These are phyloP conservation scores for Aspergillus oerlinghausenensis DNA, from an alignment of 2,329 filamentous ascomycete species.

Conservation along the genomic window DNA sequence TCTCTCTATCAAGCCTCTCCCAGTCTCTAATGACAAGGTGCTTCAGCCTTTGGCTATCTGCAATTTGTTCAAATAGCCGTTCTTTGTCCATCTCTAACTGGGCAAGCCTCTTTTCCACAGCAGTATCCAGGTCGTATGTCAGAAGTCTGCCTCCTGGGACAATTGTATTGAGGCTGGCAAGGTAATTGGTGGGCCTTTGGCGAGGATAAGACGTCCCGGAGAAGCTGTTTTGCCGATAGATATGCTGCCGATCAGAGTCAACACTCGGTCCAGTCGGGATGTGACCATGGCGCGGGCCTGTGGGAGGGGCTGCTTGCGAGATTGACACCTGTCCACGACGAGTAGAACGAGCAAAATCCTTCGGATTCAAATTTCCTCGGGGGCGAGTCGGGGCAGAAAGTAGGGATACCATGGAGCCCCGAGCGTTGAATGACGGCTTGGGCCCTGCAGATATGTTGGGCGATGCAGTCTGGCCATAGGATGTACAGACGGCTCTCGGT, in stretches of 20 bases:
- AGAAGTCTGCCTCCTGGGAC: constrained; percentile 41
- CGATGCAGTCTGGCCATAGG: constrained; percentile 27
- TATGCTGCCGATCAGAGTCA: constrained; percentile 31
- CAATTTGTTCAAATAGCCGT: constrained; percentile 41
- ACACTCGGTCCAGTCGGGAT: constrained; percentile 20
- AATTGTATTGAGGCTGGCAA: constrained; percentile 36
- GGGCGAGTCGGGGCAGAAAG: constrained; percentile 46
- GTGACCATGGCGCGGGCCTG: constrained; percentile 34
- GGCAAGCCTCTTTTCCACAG: constrained; percentile 41
- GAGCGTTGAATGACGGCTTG: constrained; percentile 33
- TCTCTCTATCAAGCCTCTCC: constrained; percentile 46
- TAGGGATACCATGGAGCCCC: constrained; percentile 37
- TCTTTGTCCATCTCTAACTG: constrained; percentile 44
- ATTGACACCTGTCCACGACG: constrained; percentile 31
- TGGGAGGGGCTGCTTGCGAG: constrained; percentile 28
- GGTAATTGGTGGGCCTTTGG: constrained; percentile 37
- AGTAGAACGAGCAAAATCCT: constrained; percentile 32
- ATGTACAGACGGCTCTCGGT: constrained; percentile 25
- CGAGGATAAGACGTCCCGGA: constrained; percentile 34
- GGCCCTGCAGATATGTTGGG: constrained; percentile 36
- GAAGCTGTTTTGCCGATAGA: constrained; percentile 34
- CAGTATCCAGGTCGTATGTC: constrained; percentile 34
- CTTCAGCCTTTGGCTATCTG: constrained; percentile 42
- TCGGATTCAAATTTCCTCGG: constrained; percentile 35
- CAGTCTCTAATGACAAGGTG: constrained; percentile 42